Evolutionary conservation across 2,329 filamentous ascomycete genomes (phyloP), one percentile per base, ranked within the genome.

Genomic region (Colletotrichum destructivum): DNA sequence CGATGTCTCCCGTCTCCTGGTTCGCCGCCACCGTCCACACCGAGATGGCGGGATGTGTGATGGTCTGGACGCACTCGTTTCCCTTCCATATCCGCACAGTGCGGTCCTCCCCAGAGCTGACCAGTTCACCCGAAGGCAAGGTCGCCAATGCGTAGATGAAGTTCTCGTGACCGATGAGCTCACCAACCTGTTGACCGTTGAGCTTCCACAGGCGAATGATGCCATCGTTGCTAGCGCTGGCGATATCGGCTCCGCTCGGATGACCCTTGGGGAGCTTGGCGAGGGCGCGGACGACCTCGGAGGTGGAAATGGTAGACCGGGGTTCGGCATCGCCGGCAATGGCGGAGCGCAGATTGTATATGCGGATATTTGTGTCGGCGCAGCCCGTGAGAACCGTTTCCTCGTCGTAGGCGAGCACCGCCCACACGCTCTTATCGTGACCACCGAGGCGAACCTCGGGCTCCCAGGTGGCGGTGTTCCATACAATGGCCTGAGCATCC

Each of bases 41-140:
- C 0, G 96, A 98, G 66, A 98, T 97, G 12, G 96, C 96, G 13
- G 96, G 96, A 78, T 98, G 95, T 1, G 96, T 98, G 74, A 99
- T 98, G 49, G 96, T 98, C 82, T 99, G 96, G 56, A 98, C 84
- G 79, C 96, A 98, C 68, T 95, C 88, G 16, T 86, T 89, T 55
- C 92, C 93, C 75, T 89, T 92, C 96, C 97, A 99, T 79, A 99
- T 86, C 63, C 94, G 90, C 44, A 97, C 90, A 0, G 96, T 98
- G n/a, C 96, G 90, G 82, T 99, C 96, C 82, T 99, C 96, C 21
- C 95, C 95, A 2, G 94, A 91, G 81, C 96, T 98, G 60, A 97
- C 93, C 40, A 99, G 86, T 79, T 98, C 95, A 7, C 96, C 96
- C 0, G 93, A 91, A 0, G 96, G 93, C 12, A 97, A 84, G 26